Percentiles rank a stretch among this genome's conserved stretches.
Conservation (phyloP, 139 green algal genomes). For the Asterochloris sp. region DNA sequence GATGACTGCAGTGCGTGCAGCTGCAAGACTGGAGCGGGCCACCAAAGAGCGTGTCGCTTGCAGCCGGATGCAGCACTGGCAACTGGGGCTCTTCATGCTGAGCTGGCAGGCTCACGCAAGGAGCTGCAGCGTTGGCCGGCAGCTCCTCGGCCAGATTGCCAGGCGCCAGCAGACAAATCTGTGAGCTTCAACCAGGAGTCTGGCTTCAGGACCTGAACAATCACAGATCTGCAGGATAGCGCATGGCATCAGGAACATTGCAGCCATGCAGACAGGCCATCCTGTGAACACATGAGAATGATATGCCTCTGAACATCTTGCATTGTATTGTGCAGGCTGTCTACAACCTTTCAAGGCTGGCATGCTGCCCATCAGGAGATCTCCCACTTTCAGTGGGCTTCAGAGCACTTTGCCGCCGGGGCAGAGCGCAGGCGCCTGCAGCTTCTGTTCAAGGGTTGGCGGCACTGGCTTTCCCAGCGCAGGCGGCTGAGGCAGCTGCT, state of each 20-base stretch:
- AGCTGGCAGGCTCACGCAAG: background rate
- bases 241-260: background rate
- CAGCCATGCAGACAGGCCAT: background rate
- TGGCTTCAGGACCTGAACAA: too few species aligned
- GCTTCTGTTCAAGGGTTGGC: background rate
- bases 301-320: background rate
- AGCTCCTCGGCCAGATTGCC: background rate
- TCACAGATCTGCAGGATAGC: background rate
- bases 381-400: background rate
- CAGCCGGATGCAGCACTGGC: too few species aligned
- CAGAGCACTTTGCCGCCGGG: background rate
- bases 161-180: background rate
- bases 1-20: too few species aligned
- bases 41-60: too few species aligned
- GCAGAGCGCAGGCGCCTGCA: background rate
- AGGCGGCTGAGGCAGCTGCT: background rate
- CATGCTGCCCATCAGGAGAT: background rate
- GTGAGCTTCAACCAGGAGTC: too few species aligned
- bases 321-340: background rate
- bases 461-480: background rate
- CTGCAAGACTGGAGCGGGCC: too few species aligned
- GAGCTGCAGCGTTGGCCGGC: slow-evolving; percentile 5
- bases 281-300: background rate
- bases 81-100: slow-evolving; percentile 15
- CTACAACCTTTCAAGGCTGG: slow-evolving; percentile 4